Conservation (phyloP, 1,284 basidiomycete species). For the Athelia sp. region DNA sequence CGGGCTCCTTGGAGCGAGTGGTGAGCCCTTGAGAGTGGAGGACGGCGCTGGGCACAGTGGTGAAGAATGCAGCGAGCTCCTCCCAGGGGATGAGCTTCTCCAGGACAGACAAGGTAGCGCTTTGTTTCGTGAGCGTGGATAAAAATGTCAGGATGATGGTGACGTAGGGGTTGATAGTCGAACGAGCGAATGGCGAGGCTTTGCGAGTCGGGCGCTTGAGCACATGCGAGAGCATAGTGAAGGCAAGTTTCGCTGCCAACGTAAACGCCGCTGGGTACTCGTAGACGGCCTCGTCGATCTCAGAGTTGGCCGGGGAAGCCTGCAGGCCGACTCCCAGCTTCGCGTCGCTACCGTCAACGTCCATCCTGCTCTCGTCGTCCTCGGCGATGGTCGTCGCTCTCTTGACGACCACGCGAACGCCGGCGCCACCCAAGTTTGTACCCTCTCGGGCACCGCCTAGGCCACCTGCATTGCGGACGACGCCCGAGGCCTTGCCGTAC, state of each 20-base stretch:
- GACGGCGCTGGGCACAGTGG: conserved; percentile 54
- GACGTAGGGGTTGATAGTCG: conserved; percentile 82
- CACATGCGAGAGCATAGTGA: conserved; percentile 71
- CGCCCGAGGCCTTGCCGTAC: conserved; percentile 76
- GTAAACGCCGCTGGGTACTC: conserved; percentile 64
- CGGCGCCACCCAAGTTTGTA: conserved; percentile 22
- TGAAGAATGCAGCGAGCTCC: conserved; percentile 63
- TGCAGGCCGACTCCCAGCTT: conserved; percentile 15
- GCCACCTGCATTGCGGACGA: conserved; percentile 59
- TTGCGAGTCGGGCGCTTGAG: conserved; percentile 64
- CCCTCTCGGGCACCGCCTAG: conserved; percentile 33
- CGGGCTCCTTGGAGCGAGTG: conserved; percentile 17
- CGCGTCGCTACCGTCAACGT: conserved; percentile 45
- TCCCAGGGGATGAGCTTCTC: conserved; percentile 86
- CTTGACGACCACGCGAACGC: conserved; percentile 43
- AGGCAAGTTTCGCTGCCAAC: conserved; percentile 75
- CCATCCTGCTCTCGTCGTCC: conserved; percentile 59
- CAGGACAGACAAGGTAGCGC: conserved; percentile 54
- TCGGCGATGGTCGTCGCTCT: conserved; percentile 26
- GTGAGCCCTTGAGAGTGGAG: conserved; percentile 41
- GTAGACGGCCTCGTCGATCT: conserved; percentile 20
- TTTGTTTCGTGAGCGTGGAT: conserved; percentile 66
- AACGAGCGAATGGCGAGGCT: conserved; percentile 47
- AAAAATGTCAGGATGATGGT: conserved; percentile 87
- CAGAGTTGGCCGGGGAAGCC: conserved; percentile 33